phyloP scores from a whole-genome alignment of 805 yeast genomes.

The Yarrowia osloensis region DNA sequence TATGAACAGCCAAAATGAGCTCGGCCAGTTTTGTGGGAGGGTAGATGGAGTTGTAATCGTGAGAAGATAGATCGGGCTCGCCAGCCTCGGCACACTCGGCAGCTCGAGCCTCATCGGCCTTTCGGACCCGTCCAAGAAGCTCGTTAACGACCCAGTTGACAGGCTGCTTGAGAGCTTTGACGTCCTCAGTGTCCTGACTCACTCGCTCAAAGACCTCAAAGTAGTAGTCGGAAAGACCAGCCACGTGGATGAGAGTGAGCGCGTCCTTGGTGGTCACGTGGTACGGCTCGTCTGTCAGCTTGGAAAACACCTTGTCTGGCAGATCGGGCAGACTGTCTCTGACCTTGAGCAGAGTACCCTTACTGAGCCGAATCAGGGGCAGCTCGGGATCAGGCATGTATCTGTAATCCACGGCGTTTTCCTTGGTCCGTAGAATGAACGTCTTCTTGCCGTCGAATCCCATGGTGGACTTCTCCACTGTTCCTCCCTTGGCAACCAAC shows the following conservation, averaged over 20 bases:
- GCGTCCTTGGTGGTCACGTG: conserved; percentile 72
- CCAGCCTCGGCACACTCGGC: conserved; percentile 43
- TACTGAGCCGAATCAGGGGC: conserved; percentile 55
- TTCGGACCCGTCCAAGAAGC: conserved; percentile 55
- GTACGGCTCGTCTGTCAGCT: conserved; percentile 53
- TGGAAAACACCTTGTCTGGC: conserved; percentile 60
- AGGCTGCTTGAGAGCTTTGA: conserved; percentile 41
- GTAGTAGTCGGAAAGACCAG: conserved; percentile 57
- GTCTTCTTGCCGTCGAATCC: conserved; percentile 89
- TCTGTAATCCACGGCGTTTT: conserved; percentile 80
- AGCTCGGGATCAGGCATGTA: conserved; percentile 95
- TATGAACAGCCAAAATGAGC: conserved; percentile 54
- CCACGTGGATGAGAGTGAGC: conserved; percentile 58
- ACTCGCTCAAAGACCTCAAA: conserved; percentile 45
- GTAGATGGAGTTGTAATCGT: conserved; percentile 37
- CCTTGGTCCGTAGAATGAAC: conserved; percentile 69
- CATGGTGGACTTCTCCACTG: conserved; percentile 65
- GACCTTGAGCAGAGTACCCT: conserved; percentile 49
- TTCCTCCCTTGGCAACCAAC: conserved; percentile 47
- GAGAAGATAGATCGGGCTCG: neutral
- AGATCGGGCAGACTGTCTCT: conserved; percentile 50
- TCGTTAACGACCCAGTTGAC: conserved; percentile 86
- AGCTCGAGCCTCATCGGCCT: conserved; percentile 36
- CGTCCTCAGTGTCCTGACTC: conserved; percentile 41
- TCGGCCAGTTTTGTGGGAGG: conserved; percentile 54